Evolutionary conservation across 1,284 basidiomycete species (phyloP).

Genomic region (Cerrena zonata): DNA sequence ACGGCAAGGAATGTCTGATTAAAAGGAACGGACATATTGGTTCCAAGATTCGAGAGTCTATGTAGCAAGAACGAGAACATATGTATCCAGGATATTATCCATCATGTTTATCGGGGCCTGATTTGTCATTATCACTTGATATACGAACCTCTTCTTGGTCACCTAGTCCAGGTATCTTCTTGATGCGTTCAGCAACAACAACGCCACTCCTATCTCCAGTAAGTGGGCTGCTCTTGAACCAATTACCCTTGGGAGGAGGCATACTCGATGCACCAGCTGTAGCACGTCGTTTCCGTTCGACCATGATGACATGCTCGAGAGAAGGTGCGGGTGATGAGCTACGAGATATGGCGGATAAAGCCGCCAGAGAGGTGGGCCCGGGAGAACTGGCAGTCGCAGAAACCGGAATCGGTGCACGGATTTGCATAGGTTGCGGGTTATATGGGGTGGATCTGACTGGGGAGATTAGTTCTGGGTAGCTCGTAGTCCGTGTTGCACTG

Average conservation of each 20-base stretch:
- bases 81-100: neutral
- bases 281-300: slow-evolving; percentile 50
- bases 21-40: neutral
- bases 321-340: slow-evolving; percentile 45
- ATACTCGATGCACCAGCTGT: slow-evolving; percentile 21
- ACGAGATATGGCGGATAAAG: slow-evolving; percentile 24
- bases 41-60: neutral
- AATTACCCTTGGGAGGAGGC: slow-evolving; percentile 39
- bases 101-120: slow-evolving; percentile 26
- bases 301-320: slow-evolving; percentile 53
- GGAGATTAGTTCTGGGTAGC: neutral
- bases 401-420: slow-evolving; percentile 13
- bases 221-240: slow-evolving; percentile 67
- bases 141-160: slow-evolving; percentile 19
- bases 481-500: neutral
- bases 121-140: slow-evolving; percentile 27
- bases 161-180: slow-evolving; percentile 15
- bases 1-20: neutral
- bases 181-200: slow-evolving; percentile 38
- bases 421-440: neutral
- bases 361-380: slow-evolving; percentile 7
- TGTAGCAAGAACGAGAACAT: slow-evolving; percentile 1
- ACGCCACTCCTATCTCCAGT: slow-evolving; percentile 37
- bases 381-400: slow-evolving; percentile 10
- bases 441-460: neutral